Base-by-base conservation (phyloP, 345 rosid species). In the Ailanthus altissimus region DNA sequence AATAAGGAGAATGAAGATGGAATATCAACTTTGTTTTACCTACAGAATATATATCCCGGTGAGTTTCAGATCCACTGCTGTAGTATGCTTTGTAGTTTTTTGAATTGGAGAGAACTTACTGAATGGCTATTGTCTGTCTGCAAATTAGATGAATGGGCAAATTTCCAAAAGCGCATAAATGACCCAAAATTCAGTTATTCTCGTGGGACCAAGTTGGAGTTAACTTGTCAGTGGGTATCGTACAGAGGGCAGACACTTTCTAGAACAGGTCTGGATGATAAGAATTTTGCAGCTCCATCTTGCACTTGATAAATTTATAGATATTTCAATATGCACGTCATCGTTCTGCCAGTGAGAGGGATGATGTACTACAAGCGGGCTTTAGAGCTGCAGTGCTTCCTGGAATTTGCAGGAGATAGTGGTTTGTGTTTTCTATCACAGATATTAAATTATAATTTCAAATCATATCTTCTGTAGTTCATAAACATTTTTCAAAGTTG, bases 231-330 rank as follows among this genome's bases (percentile, higher is more conserved):
- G 9, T 96, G 99, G 99, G 97, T 88, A 73, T 93, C 99, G 46
- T 96, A 87, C 81, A 90, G 98, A 83, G 97, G 87, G 40, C 99
- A 96, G 85, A 96, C 99, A 42, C 97, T 96, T 72, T 87, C 98
- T 32, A 88, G 97, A 80, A 96, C 99, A 88, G 99, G 99, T 96
- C 36, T 56, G 50, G 15, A 40, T 14, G 12, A 25, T 32, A 4
- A 21, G 8, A 45, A 49, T 5, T 47, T 58, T 18, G 13, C 28
- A 23, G n/a, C 62, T 51, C 38, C 43, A 43, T 59, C 49, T 45
- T 58, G 21, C 40, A 46, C 20, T 51, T 76, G 40, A 57, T 56
- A 20, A 71, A 38, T 72, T 59, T 67, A 46, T 53, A 47, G 62
- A 60, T 67, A 51, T 80, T 10, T 65, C 54, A 11, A 21, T 12